Evolutionary conservation across 108 stramenopile genomes (phyloP), one percentile per base, ranked within the genome.

Genomic region (Halocafeteria seosinensis): DNA sequence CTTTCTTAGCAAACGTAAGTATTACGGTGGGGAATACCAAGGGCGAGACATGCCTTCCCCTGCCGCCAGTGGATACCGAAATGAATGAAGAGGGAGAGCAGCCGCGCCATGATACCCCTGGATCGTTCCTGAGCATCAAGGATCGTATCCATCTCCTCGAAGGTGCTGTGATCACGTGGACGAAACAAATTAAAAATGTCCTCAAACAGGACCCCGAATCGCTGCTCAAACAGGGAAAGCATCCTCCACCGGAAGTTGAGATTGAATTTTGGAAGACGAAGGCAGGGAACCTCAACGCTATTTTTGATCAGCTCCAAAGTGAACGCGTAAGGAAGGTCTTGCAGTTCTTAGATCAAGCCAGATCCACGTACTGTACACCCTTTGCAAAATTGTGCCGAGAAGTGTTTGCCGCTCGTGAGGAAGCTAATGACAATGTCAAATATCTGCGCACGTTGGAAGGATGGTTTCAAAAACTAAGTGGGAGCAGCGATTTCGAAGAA

Each of bases 351-450:
- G 87, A 90, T 26, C 66, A 76, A 62, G 71, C 84, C 24, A 80
- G 85, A 55, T 85, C 84, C 32, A 90, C 89, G 8, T 90, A 90
- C 74, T 88, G 84, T 76, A 69, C 74, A 34, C 69, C 86, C n/a
- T 90, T 90, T 72, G 81, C 82, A 6, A 71, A 85, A 35, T 70
- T 88, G 36, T 88, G 86, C 84, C 86, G 84, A 64, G 87, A 87
- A 55, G 85, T 88, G 17, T 86, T 80, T 50, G 70, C 80, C 2
- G 87, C 87, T 34, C 82, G 86, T 8, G 50, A 79, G 29, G 89
- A 90, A 73, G 86, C 89, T 13, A 88, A 87, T 60, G 87, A 88
- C 71, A 90, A 90, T 67, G 74, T 80, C 62, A 88, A 84, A 78
- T 84, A 87, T 52, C 80, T 90, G 25, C 79, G 82, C 52, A 79